Conservation (phyloP, 2,329 filamentous ascomycete genomes). For the Microsporum canis region DNA sequence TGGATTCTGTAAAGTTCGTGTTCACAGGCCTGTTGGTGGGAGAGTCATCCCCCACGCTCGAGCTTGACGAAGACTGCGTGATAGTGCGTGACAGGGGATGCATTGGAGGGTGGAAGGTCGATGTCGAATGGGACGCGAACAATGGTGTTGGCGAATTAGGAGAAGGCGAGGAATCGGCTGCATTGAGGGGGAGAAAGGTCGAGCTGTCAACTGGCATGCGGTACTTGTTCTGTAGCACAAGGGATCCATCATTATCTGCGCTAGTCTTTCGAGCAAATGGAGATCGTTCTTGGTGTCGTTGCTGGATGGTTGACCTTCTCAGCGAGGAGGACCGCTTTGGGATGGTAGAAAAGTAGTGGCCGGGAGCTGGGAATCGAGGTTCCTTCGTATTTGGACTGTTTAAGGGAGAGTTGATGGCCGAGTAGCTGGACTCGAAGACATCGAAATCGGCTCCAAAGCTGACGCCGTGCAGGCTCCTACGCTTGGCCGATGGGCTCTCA, state of each 20-base stretch:
- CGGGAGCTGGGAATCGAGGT: constrained; percentile 19
- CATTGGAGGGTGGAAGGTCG: constrained; percentile 36
- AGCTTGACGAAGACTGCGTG: constrained; percentile 75
- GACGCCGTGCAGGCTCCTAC: constrained; percentile 74
- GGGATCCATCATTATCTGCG: constrained; percentile 38
- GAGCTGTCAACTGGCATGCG: constrained; percentile 73
- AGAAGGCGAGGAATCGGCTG: constrained; percentile 54
- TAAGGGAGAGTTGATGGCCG: constrained; percentile 18
- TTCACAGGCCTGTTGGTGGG: constrained; percentile 51
- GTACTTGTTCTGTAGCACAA: constrained; percentile 48
- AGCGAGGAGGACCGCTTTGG: constrained; percentile 64
- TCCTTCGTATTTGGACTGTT: constrained; percentile 15
- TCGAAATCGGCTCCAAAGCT: constrained; percentile 54
- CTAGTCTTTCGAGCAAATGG: constrained; percentile 35
- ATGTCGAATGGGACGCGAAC: constrained; percentile 23
- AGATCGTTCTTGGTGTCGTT: constrained; percentile 60
- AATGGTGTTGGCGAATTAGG: constrained; percentile 43
- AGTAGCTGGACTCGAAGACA: constrained; percentile 54
- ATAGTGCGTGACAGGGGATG: constrained; percentile 81
- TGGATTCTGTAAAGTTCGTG: constrained; percentile 41
- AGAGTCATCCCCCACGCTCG: constrained; percentile 63
- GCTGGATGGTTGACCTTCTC: constrained; percentile 76
- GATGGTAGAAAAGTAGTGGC: constrained; percentile 41
- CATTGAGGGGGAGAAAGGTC: constrained; percentile 48
- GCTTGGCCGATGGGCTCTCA: constrained; percentile 75